phyloP scores from a whole-genome alignment of 805 yeast species.

The Saccharomycopsis sp. region DNA sequence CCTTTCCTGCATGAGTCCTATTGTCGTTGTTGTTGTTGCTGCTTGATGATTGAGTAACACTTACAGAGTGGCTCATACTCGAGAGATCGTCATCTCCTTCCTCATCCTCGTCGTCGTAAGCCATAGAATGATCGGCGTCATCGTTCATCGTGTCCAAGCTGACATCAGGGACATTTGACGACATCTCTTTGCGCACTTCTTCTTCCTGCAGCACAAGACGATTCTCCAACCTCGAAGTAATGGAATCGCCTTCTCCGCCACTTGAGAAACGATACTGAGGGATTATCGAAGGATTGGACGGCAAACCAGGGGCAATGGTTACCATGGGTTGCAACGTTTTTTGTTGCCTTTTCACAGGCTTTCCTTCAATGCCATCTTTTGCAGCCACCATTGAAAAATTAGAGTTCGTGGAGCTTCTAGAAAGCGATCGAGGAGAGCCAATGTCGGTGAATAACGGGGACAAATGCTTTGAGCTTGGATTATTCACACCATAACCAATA shows the following conservation, averaged over 20 bases:
- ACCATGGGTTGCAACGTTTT: not conserved
- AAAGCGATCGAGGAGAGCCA: constrained; percentile 12
- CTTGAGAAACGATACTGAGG: no score
- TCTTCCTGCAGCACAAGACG: no score
- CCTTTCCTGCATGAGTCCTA: no score
- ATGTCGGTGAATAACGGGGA: constrained; percentile 1
- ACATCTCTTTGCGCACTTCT: no score
- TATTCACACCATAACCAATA: not conserved
- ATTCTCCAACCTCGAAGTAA: no score
- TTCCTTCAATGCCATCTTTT: constrained; percentile 15
- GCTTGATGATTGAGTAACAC: not conserved
- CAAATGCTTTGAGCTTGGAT: not conserved
- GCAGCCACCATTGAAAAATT: constrained; percentile 13
- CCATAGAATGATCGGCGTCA: not conserved
- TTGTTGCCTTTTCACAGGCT: not conserved
- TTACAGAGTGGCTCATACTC: no score
- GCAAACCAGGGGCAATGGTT: not conserved
- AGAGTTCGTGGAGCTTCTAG: constrained; percentile 17
- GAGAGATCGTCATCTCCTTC: not conserved
- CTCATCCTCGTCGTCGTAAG: constrained; percentile 1
- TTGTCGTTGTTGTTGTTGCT: not conserved
- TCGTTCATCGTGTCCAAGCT: no score
- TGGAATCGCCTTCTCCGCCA: no score
- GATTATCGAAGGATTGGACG: no score
- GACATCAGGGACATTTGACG: no score